These are phyloP conservation scores for Myriosclerotinia scirpicola DNA, from an alignment of 2,329 filamentous ascomycete species.

Conservation along the genomic window DNA sequence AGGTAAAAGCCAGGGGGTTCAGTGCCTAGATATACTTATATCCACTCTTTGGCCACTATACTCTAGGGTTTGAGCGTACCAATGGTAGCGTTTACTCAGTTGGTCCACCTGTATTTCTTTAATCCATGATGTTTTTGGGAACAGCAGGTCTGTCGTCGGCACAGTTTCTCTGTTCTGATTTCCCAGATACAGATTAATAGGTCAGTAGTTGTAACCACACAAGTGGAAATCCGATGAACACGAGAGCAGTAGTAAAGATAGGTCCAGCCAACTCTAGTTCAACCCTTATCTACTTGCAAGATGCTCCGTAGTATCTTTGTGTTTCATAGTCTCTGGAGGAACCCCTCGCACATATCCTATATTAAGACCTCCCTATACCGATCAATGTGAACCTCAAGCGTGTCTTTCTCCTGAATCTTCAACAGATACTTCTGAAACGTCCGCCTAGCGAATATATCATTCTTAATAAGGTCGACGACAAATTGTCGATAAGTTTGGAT, in stretches of 20 bases:
- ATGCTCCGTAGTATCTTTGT: not conserved
- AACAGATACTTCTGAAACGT: not conserved
- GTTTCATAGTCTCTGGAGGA: not conserved
- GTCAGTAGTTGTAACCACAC: too few species aligned
- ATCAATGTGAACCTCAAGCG: not conserved
- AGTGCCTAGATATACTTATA: not conserved
- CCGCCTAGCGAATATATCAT: not conserved
- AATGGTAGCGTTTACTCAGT: fast-evolving
- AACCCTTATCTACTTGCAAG: not conserved
- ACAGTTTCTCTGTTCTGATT: not conserved
- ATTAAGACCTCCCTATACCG: not conserved
- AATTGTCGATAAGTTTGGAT: not conserved
- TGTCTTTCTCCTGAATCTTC: not conserved
- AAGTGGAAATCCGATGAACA: fast-evolving
- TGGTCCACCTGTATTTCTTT: not conserved
- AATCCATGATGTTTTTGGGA: not conserved
- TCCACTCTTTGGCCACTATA: not conserved
- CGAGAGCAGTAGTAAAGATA: not conserved
- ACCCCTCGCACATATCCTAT: fast-evolving
- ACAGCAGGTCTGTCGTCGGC: not conserved
- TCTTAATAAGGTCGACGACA: not conserved
- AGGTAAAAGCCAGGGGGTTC: not conserved
- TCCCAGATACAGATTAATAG: not conserved
- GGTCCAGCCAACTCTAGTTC: not conserved
- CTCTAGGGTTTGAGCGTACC: not conserved